phyloP scores from a whole-genome alignment of 1,284 basidiomycete genomes.

The Papiliotrema fonsecae region DNA sequence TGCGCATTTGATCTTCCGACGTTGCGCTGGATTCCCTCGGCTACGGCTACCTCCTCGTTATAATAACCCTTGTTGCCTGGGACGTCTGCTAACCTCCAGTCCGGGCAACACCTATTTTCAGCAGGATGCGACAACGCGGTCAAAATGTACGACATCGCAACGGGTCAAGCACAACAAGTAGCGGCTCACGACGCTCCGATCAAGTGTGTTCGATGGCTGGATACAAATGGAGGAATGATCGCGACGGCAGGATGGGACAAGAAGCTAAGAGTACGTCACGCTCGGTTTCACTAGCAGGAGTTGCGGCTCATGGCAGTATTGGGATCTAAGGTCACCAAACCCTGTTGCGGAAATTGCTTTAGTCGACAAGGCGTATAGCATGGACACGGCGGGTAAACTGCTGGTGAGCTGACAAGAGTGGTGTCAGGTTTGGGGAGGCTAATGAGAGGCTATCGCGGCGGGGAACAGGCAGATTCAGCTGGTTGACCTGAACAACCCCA shows the following conservation, averaged over 20 bases:
- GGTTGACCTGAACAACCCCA: constrained; percentile 78
- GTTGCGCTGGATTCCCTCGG: not conserved
- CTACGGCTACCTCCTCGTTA: not conserved
- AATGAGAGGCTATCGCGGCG: constrained; percentile 84
- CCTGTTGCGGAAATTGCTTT: constrained; percentile 74
- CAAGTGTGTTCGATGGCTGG: constrained; percentile 69
- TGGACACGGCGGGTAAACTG: constrained; percentile 38
- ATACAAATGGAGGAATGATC: constrained; percentile 58
- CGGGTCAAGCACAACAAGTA: constrained; percentile 64
- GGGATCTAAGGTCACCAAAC: constrained; percentile 72
- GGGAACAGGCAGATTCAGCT: constrained; percentile 72
- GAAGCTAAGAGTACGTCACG: constrained; percentile 65
- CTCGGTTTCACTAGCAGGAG: too few relatives aligned
- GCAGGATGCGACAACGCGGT: constrained; percentile 82
- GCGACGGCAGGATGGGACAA: constrained; percentile 91
- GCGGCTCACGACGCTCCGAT: constrained; percentile 81
- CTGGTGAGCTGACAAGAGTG: constrained; percentile 23
- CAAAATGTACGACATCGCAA: constrained; percentile 72
- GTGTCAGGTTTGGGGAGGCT: constrained; percentile 10
- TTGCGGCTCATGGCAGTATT: constrained; percentile 61
- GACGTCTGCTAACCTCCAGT: constrained; percentile 47
- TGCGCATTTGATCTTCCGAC: not conserved
- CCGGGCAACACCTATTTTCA: constrained; percentile 75
- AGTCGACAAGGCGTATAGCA: constrained; percentile 77
- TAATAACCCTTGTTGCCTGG: constrained; percentile 1